Evolutionary conservation across 2,329 filamentous ascomycete genomes (phyloP), one percentile per base, ranked within the genome.

Genomic region (Daldinia sp.): DNA sequence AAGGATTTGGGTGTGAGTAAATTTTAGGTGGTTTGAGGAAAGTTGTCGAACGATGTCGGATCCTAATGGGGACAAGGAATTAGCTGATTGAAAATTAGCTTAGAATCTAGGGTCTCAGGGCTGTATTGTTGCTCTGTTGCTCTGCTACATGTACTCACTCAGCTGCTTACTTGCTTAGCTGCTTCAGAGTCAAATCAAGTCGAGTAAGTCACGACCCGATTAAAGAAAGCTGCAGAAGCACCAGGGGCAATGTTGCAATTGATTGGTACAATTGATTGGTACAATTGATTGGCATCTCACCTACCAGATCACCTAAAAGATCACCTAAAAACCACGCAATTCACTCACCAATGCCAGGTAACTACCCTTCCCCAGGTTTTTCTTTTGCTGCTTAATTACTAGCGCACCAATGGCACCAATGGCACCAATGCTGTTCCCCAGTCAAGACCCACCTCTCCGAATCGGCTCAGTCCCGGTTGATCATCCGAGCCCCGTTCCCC

Each of bases 11-110:
- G 60, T 59, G 51, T 65, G 67, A 69, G 63, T 69, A 69, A 64
- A 61, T 64, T 67, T 67, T 61, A 44, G 28, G 10, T 60, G 4
- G 23, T 46, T 61, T 54, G 13, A 33, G 18, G 39, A 48, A 60
- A 58, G 48, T 28, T 30, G 62, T 70, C 65, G 68, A 70, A 70
- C 68, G 68, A 68, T 70, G 54, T 70, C 65, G 68, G 68, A 63
- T 60, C 51, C 67, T 56, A 15, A 51, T 51, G 13, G 46, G 33
- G 46, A 51, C 35, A 39, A 39, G 26, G 57, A 65, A 67, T 67
- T 70, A 67, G 60, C 44, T 48, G 46, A 51, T 51, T 26, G 46
- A 30, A 15, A 51, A 50, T 30, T 50, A 51, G 46, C 46, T 51
- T 6, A 51, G 15, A 26, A 6, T 20, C 39, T 42, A 18, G 39